A percentile compares a stretch with the other conserved stretches of the same genome.
Conservation (phyloP, 2,329 filamentous ascomycete species). For the Monosporascus sp. region DNA sequence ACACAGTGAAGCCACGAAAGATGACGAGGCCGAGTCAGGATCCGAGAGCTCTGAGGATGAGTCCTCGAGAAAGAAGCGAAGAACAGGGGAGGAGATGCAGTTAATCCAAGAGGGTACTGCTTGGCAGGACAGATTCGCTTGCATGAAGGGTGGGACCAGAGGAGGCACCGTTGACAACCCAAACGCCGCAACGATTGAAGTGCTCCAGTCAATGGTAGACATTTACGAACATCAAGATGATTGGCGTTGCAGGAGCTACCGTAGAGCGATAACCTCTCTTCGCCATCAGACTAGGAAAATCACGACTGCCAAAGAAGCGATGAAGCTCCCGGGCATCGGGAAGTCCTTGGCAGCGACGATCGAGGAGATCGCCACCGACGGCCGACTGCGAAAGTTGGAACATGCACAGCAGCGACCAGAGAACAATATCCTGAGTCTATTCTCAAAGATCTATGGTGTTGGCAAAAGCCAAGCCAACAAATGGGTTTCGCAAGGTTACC, state of each 20-base stretch:
- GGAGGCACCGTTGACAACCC: constrained; percentile 50
- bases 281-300: constrained; percentile 61
- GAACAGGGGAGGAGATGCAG: not conserved
- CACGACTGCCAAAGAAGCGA: constrained; percentile 63
- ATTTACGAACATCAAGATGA: constrained; percentile 74
- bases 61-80: constrained; percentile 12
- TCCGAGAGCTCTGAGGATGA: constrained; percentile 7
- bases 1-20: constrained; percentile 17
- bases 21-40: constrained; percentile 12
- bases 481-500: constrained; percentile 73
- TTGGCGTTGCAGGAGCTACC: constrained; percentile 72
- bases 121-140: constrained; percentile 48
- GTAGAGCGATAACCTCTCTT: constrained; percentile 70
- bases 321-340: constrained; percentile 64
- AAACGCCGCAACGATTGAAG: constrained; percentile 69
- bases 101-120: constrained; percentile 22
- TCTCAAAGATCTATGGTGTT: constrained; percentile 75
- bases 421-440: constrained; percentile 61
- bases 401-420: constrained; percentile 61
- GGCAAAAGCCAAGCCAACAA: constrained; percentile 64
- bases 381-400: constrained; percentile 66
- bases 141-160: constrained; percentile 46
- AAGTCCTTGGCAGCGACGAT: constrained; percentile 74
- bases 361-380: constrained; percentile 77
- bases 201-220: constrained; percentile 72